Conservation (phyloP, 78 protist genomes). For the Dictyostelium brefeldianum region DNA sequence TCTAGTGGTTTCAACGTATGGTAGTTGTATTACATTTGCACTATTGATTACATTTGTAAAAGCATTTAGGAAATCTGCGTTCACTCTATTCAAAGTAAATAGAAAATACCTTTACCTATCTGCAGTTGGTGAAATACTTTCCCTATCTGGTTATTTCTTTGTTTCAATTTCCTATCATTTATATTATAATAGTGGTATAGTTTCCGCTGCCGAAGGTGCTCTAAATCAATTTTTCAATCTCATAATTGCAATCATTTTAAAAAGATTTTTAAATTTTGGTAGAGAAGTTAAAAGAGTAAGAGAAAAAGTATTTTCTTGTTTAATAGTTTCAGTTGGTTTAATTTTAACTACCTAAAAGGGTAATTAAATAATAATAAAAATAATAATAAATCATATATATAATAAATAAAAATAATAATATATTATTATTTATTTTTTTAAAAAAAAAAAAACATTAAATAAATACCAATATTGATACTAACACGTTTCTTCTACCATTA, state of each 20-base stretch:
- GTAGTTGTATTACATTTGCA: constrained; percentile 31
- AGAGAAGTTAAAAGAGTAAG: constrained; percentile 65
- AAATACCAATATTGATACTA: too few relatives aligned
- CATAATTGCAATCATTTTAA: constrained; percentile 35
- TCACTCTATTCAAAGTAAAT: neutral
- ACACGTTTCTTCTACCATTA: too few relatives aligned
- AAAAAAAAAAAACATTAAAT: too few relatives aligned
- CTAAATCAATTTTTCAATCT: constrained; percentile 65
- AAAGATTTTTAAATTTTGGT: constrained; percentile 52
- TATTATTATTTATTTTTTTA: neutral
- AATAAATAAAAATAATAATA: neutral
- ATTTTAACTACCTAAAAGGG: constrained; percentile 33
- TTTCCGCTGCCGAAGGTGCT: constrained; percentile 64
- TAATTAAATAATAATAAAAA: too few relatives aligned
- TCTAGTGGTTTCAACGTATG: constrained; percentile 52
- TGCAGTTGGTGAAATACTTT: constrained; percentile 31
- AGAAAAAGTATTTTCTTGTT: constrained; percentile 56
- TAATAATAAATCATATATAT: neutral
- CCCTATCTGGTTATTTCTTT: constrained; percentile 50
- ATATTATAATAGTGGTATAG: constrained; percentile 69
- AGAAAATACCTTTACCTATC: constrained; percentile 28
- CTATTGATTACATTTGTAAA: constrained; percentile 3
- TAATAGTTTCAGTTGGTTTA: constrained; percentile 50
- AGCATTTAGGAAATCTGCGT: neutral
- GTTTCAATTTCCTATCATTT: constrained; percentile 72